phyloP scores from a whole-genome alignment of 2,329 filamentous ascomycete genomes.

The Pseudopithomyces maydicus region DNA sequence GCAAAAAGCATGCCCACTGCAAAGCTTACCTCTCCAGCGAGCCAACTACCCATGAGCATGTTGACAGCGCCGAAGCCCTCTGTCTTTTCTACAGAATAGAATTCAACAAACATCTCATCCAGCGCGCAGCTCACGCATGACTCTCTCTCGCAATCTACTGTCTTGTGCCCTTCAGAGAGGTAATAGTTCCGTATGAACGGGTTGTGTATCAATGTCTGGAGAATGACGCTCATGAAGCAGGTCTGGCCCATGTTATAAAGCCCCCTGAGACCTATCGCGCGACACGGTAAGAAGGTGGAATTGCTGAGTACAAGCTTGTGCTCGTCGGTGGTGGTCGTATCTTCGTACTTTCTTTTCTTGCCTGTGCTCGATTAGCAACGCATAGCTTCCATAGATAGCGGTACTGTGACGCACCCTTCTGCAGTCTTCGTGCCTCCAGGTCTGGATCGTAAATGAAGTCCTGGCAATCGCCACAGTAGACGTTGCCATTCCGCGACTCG shows the following conservation, averaged over 20 bases:
- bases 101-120: slow-evolving; percentile 67
- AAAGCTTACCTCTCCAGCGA: slow-evolving; percentile 70
- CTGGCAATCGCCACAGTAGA: slow-evolving; percentile 82
- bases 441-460: slow-evolving; percentile 85
- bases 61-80: slow-evolving; percentile 90
- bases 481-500: slow-evolving; percentile 73
- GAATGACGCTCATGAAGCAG: slow-evolving; percentile 95
- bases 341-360: slow-evolving; percentile 78
- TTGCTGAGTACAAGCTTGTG: slow-evolving; percentile 78
- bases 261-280: slow-evolving; percentile 84
- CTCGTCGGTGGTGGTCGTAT: slow-evolving; percentile 67
- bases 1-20: slow-evolving; percentile 36
- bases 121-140: slow-evolving; percentile 66
- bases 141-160: slow-evolving; percentile 68
- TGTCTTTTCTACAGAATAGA: slow-evolving; percentile 73
- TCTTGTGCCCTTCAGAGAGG: slow-evolving; percentile 85
- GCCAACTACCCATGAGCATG: slow-evolving; percentile 89
- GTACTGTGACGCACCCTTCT: slow-evolving; percentile 62
- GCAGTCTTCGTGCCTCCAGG: slow-evolving; percentile 73
- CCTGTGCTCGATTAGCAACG: slow-evolving; percentile 41
- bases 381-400: neutral
- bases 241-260: slow-evolving; percentile 99
- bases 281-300: slow-evolving; percentile 78
- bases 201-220: slow-evolving; percentile 93
- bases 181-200: slow-evolving; percentile 91